Conservation (phyloP, 2,329 filamentous ascomycete genomes). For the Dothidotthia symphoricarpi region DNA sequence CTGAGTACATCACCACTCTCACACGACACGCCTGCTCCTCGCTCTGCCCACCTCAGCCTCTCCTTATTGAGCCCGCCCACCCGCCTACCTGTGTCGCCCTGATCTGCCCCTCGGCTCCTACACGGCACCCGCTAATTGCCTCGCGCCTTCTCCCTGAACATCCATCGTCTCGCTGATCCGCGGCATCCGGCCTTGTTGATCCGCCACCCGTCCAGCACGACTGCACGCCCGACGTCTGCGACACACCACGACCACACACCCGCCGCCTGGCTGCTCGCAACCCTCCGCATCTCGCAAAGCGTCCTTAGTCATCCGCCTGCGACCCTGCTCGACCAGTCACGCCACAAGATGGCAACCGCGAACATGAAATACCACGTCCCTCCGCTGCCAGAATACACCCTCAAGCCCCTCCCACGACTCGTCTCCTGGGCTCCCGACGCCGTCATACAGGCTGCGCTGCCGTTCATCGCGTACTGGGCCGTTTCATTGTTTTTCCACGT, state of each 20-base stretch:
- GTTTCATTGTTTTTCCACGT: slow-evolving; percentile 83
- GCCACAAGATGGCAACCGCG: slow-evolving; percentile 47
- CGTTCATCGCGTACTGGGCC: slow-evolving; percentile 83
- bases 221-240: slow-evolving; percentile 5
- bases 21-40: slow-evolving; percentile 24
- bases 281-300: neutral
- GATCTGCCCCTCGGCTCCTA: slow-evolving; percentile 1
- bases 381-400: slow-evolving; percentile 78
- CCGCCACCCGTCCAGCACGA: slow-evolving; percentile 6
- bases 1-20: slow-evolving; percentile 28
- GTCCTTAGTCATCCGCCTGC: neutral
- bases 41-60: slow-evolving; percentile 36
- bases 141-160: slow-evolving; percentile 21
- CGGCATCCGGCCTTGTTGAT: slow-evolving; percentile 22
- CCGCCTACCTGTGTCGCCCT: neutral
- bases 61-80: slow-evolving; percentile 28
- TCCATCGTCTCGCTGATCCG: slow-evolving; percentile 23
- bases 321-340: neutral
- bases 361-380: slow-evolving; percentile 63
- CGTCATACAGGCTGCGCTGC: slow-evolving; percentile 71
- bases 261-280: neutral
- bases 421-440: slow-evolving; percentile 78
- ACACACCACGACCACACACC: neutral
- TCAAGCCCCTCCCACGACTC: slow-evolving; percentile 68
- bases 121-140: slow-evolving; percentile 3